These are phyloP conservation scores for Aureobasidium sp. DNA, from an alignment of 2,329 filamentous ascomycete species.

Conservation along the genomic window DNA sequence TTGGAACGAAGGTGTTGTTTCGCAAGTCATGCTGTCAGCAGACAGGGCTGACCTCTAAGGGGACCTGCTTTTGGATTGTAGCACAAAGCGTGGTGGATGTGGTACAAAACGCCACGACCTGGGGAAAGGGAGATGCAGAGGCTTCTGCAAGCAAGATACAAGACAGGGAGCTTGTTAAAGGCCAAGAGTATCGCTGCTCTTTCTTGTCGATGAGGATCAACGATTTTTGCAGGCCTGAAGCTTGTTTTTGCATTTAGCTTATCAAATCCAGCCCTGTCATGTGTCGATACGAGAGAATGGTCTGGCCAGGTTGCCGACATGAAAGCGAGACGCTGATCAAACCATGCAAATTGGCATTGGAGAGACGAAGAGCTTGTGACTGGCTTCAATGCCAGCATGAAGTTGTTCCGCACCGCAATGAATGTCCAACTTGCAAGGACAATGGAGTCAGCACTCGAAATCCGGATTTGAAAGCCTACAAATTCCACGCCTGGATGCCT, in stretches of 20 bases:
- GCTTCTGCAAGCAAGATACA: background rate
- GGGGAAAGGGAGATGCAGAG: background rate
- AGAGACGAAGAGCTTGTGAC: conserved; percentile 7
- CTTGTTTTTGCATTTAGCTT: background rate
- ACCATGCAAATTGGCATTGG: background rate
- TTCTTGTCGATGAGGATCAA: background rate
- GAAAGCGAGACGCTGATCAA: background rate
- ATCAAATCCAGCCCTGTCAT: background rate
- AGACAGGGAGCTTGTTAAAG: background rate
- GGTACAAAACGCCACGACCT: conserved; percentile 6
- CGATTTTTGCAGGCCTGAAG: background rate
- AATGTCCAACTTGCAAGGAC: conserved; percentile 11
- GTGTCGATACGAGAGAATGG: conserved; percentile 11
- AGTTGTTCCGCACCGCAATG: conserved; percentile 2
- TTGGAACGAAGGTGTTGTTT: background rate
- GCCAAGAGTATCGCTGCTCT: background rate
- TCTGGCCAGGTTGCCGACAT: conserved; percentile 10
- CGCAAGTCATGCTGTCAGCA: conserved; percentile 5
- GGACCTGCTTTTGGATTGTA: conserved; percentile 8
- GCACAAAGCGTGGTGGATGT: background rate
- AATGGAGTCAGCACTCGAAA: conserved; percentile 8
- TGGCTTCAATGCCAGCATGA: conserved; percentile 12
- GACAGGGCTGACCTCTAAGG: background rate
- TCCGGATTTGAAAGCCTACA: conserved; percentile 5
- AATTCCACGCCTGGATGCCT: conserved; percentile 10